Percentiles rank a stretch among this genome's conserved stretches.
phyloP scores from a whole-genome alignment of 768 basidiomycete genomes.

The Lactifluus hygrophoroides region DNA sequence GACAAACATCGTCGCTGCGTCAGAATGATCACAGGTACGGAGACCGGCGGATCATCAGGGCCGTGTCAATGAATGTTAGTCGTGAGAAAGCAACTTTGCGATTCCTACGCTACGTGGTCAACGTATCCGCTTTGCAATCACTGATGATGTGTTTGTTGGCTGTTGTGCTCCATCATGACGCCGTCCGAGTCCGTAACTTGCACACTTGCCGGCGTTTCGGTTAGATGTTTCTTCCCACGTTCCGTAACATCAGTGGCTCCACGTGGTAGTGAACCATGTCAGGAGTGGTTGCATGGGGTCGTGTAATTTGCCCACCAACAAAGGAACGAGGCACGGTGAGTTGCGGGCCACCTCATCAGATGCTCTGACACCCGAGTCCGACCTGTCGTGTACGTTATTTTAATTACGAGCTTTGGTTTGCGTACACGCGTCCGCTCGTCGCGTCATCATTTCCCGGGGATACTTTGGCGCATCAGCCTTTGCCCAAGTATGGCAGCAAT shows the following conservation, averaged over 20 bases:
- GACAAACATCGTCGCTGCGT: neutral
- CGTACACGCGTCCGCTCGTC: neutral
- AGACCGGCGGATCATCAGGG: neutral
- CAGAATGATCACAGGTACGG: neutral
- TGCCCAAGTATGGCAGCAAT: constrained; percentile 9
- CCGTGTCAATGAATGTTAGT: neutral
- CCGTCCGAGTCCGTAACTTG: too few species aligned
- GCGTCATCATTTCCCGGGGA: too few species aligned
- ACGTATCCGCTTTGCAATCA: neutral
- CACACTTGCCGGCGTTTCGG: neutral
- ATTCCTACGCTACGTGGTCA: neutral
- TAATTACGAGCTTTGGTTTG: neutral
- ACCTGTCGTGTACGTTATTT: neutral
- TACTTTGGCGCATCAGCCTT: constrained; percentile 1
- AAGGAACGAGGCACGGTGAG: constrained; percentile 2
- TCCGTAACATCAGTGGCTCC: neutral
- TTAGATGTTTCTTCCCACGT: neutral
- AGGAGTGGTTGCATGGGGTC: neutral
- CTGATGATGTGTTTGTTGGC: neutral
- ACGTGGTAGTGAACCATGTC: neutral
- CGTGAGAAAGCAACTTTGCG: neutral
- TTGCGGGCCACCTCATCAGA: neutral
- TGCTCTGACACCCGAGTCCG: neutral
- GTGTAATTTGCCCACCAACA: neutral
- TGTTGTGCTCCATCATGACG: neutral